Base-by-base conservation (phyloP, 2,329 filamentous ascomycete genomes). In the Monosporascus cannonballus region DNA sequence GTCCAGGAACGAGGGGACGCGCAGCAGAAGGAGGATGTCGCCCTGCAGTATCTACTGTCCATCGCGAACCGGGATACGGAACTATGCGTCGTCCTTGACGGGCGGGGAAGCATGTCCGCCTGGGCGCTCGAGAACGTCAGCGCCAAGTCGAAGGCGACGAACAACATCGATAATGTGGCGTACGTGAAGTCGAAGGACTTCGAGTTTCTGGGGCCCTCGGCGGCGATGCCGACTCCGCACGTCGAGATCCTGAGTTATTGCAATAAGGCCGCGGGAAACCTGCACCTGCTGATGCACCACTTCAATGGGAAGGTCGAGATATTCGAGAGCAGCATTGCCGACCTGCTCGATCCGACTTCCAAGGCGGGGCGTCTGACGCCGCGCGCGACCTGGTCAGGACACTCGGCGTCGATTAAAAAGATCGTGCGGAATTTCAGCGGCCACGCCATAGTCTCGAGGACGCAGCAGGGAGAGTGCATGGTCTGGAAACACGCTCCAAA, bases 111-210 rank as follows among this genome's bases (percentile, higher is more conserved):
- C 59, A 90, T 97, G 87, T 91, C 89, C 41, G 90, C 90, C 0
- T 96, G 93, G 89, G 93, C 90, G 0, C 73, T 99, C 52, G 92
- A 97, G 67, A 92, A 93, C 64, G 81, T 96, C 20, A 86, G 87
- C 37, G 85, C 82, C 61, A 90, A 86, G 64, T 75, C 78, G 34
- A 83, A 81, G 59, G 82, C 81, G 54, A 76, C 80, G 4, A 77
- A 83, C 27, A 84, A 85, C 56, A 81, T 93, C n/a, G 95, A 94
- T 73, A 94, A 90, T 64, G 85, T 96, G 60, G 84, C 90, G 1
- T 89, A 95, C 63, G 81, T 92, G 25, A 83, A 89, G 62, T 79
- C 78, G 1, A 64, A 71, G 18, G 72, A 78, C 51, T 73, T 85
- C 38, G 73, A 76, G 38, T 75, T 77, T 45, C 58, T 79, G n/a